Percentiles rank a stretch among this genome's conserved stretches.
phyloP scores from a whole-genome alignment of 345 rosid species.

The Lumnitzera littorea region DNA sequence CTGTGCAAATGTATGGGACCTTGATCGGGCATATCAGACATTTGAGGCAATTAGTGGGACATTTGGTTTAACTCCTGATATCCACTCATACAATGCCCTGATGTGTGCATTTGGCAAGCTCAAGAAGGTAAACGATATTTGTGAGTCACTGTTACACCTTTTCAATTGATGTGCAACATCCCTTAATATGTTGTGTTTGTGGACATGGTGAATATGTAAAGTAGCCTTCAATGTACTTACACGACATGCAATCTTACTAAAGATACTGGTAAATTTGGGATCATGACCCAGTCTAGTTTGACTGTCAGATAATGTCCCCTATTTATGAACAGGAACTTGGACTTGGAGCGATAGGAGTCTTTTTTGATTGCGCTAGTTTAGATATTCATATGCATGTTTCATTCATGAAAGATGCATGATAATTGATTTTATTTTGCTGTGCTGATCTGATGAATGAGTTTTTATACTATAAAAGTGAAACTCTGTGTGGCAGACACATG shows the following conservation, averaged over 20 bases:
- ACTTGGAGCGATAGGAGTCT: too few relatives aligned
- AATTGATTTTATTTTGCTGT: not conserved
- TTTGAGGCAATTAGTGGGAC: constrained; percentile 73
- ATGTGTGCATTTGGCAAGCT: constrained; percentile 80
- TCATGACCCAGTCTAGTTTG: too few relatives aligned
- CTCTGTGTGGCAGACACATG: constrained; percentile 52
- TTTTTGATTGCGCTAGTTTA: too few relatives aligned
- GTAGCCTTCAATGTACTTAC: too few relatives aligned
- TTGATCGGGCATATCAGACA: constrained; percentile 94
- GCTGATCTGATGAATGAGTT: not conserved
- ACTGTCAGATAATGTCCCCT: too few relatives aligned
- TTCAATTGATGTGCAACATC: not conserved
- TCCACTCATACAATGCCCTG: constrained; percentile 81
- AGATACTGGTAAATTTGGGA: too few relatives aligned
- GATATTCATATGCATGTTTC: not conserved
- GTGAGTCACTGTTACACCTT: constrained; percentile 8
- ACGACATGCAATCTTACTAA: too few relatives aligned
- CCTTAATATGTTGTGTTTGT: not conserved
- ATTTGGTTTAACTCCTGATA: constrained; percentile 72
- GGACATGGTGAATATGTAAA: too few relatives aligned
- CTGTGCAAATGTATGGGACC: constrained; percentile 92
- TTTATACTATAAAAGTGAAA: not conserved
- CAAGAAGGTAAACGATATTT: constrained; percentile 53
- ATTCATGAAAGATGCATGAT: not conserved
- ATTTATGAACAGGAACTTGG: too few relatives aligned